Evolutionary conservation across 2,329 filamentous ascomycete species (phyloP).

Genomic region (Ambrosiella xylebori): DNA sequence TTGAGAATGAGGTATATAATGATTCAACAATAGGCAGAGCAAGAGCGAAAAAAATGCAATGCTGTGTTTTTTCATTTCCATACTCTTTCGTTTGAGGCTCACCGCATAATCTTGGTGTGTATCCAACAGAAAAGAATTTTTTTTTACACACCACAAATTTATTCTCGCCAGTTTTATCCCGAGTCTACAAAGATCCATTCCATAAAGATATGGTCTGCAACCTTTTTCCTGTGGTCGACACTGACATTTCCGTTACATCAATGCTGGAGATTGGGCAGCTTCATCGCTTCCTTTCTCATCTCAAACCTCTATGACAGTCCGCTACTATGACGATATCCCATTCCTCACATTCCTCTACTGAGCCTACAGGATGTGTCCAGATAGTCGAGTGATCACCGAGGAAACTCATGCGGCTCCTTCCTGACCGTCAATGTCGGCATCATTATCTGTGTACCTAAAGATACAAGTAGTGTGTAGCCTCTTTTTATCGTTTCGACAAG

Average conservation of each 20-base stretch:
- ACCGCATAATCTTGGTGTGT: no score
- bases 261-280: conserved; percentile 3
- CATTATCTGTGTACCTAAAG: background rate
- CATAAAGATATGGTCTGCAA: no score
- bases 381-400: background rate
- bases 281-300: conserved; percentile 1
- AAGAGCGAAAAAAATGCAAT: no score
- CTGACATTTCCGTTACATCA: background rate
- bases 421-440: background rate
- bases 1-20: no score
- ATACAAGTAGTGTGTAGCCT: no score
- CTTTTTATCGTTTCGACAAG: background rate
- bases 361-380: background rate
- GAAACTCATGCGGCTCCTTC: background rate
- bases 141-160: no score
- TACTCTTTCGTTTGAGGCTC: no score
- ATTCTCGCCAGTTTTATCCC: no score
- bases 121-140: no score
- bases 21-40: no score
- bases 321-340: conserved; percentile 4
- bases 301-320: background rate
- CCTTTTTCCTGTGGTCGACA: background rate
- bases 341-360: background rate
- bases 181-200: no score
- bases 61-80: no score